phyloP scores from a whole-genome alignment of 306 rosid genomes.

The Mimosa pudica region DNA sequence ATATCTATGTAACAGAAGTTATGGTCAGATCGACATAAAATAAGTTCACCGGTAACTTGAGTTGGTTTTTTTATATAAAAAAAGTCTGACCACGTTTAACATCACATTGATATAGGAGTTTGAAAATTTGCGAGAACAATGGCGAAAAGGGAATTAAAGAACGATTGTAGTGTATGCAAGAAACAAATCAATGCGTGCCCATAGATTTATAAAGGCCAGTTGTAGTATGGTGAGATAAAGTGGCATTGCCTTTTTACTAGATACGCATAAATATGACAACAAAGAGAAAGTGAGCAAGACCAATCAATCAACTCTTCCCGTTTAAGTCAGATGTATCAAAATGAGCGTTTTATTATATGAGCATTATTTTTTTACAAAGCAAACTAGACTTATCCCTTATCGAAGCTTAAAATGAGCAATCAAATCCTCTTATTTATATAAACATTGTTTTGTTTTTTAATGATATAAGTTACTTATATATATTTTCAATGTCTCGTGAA shows the following conservation, averaged over 20 bases:
- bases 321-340: background rate
- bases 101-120: background rate
- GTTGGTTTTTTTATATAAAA: background rate
- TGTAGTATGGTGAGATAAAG: too few species aligned
- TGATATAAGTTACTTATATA: too few species aligned
- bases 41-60: background rate
- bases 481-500: background rate
- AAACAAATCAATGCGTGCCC: background rate
- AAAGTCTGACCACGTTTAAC: background rate
- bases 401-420: background rate
- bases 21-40: background rate
- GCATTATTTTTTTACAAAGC: too few species aligned
- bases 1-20: background rate
- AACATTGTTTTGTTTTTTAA: too few species aligned
- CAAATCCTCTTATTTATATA: background rate
- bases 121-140: too few species aligned
- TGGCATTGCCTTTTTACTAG: too few species aligned
- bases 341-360: too few species aligned
- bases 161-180: background rate
- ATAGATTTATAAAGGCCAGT: background rate
- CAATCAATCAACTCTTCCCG: background rate
- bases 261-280: background rate
- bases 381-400: background rate
- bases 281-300: background rate
- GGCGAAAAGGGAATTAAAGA: background rate